Evolutionary conservation across 352 stramenopile species (phyloP).

Genomic region (Aphanomyces astaci): DNA sequence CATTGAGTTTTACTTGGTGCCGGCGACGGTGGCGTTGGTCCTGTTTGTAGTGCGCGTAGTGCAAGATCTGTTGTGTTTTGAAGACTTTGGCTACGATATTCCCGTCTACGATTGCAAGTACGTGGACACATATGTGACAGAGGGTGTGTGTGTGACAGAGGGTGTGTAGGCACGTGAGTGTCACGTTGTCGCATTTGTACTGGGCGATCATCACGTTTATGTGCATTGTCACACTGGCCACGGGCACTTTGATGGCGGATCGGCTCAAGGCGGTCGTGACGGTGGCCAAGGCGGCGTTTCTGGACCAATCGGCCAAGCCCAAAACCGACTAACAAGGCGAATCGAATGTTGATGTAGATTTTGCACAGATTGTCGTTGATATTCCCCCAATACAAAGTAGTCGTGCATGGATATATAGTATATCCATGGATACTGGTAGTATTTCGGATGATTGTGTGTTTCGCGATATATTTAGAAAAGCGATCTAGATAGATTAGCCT

Average conservation of each 20-base stretch:
- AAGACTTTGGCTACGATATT: slow-evolving; percentile 76
- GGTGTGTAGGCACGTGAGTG: slow-evolving; percentile 65
- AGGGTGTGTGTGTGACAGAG: slow-evolving; percentile 13
- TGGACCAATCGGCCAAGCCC: slow-evolving; percentile 43
- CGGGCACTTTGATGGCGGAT: slow-evolving; percentile 80
- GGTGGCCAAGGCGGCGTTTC: slow-evolving; percentile 57
- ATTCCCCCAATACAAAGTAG: too few relatives aligned
- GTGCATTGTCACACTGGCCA: slow-evolving; percentile 74
- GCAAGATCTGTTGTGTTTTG: slow-evolving; percentile 78
- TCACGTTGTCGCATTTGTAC: slow-evolving; percentile 77
- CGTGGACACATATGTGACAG: slow-evolving; percentile 27
- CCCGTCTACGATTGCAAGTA: slow-evolving; percentile 89
- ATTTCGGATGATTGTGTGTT: too few relatives aligned
- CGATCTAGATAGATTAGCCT: too few relatives aligned
- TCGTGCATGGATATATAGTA: too few relatives aligned
- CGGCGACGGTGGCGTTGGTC: slow-evolving; percentile 79
- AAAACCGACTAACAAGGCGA: slow-evolving; percentile 49
- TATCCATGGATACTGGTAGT: too few relatives aligned
- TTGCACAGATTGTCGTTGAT: too few relatives aligned
- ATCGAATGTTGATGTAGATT: too few relatives aligned
- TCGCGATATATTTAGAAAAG: too few relatives aligned
- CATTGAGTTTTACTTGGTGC: slow-evolving; percentile 91
- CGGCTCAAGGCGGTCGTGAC: slow-evolving; percentile 66
- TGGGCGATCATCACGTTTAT: slow-evolving; percentile 85
- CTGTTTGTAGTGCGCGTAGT: slow-evolving; percentile 86